Conservation (phyloP, 129 eudicot species). For the Logfia minima region DNA sequence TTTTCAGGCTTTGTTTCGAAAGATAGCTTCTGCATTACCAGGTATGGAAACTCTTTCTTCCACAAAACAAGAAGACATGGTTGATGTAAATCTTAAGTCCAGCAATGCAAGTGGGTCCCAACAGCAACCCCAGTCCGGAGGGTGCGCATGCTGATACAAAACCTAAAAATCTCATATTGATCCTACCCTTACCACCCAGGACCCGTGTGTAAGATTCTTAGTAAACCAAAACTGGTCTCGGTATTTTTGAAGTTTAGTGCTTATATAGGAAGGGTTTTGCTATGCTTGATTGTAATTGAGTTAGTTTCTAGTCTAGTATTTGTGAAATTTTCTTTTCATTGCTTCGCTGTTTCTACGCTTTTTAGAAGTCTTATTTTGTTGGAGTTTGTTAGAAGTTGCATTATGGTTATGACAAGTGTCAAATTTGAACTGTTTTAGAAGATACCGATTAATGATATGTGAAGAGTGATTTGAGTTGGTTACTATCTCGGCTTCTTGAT, state of each 20-base stretch:
- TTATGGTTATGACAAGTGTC: not conserved
- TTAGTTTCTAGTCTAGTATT: constrained; percentile 1
- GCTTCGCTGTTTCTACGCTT: not conserved
- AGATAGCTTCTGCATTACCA: constrained; percentile 84
- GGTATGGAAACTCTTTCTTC: constrained; percentile 82
- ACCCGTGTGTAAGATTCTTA: constrained; percentile 1
- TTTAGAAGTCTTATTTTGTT: not conserved
- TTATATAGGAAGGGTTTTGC: not conserved
- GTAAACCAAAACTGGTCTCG: constrained; percentile 4
- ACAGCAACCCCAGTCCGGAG: constrained; percentile 62
- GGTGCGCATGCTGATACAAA: constrained; percentile 60
- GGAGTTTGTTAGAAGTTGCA: not conserved
- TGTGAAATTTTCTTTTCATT: not conserved
- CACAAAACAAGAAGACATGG: constrained; percentile 83
- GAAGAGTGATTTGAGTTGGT: not conserved
- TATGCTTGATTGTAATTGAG: not conserved
- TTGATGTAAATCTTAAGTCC: constrained; percentile 80
- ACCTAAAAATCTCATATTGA: not conserved
- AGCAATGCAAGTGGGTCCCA: constrained; percentile 60
- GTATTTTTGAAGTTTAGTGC: constrained; percentile 27
- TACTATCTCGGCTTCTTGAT: not conserved
- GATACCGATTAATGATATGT: not conserved
- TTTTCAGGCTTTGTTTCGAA: constrained; percentile 66
- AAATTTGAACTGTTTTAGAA: not conserved
- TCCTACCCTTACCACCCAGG: not conserved